These are phyloP conservation scores for Phaeophleospora eucalypticola DNA, from an alignment of 2,329 filamentous ascomycete genomes.

Conservation along the genomic window DNA sequence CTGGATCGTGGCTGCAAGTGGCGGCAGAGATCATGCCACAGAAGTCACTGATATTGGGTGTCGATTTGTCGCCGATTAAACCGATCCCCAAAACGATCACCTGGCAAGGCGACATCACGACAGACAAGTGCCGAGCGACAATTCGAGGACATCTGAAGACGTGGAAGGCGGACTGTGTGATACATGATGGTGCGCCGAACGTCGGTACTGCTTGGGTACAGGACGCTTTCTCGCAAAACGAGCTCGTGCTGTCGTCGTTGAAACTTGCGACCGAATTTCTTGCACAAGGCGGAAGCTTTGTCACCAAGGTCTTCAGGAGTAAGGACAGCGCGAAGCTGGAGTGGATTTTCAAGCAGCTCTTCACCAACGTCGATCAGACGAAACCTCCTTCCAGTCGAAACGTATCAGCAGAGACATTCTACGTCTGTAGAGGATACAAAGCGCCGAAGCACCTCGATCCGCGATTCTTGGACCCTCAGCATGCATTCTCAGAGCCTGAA, in stretches of 20 bases:
- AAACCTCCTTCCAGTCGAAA: slow-evolving; percentile 95
- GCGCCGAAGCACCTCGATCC: slow-evolving; percentile 91
- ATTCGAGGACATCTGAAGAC: slow-evolving; percentile 88
- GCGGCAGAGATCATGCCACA: slow-evolving; percentile 91
- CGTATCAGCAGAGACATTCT: slow-evolving; percentile 97
- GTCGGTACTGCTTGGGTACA: slow-evolving; percentile 98
- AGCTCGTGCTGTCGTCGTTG: slow-evolving; percentile 83
- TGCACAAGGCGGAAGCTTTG: slow-evolving; percentile 82
- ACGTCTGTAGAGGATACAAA: slow-evolving; percentile 92
- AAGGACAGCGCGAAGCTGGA: slow-evolving; percentile 95
- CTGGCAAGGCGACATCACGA: slow-evolving; percentile 97
- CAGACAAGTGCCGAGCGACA: slow-evolving; percentile 88
- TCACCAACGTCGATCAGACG: slow-evolving; percentile 90
- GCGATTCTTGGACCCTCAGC: slow-evolving; percentile 80
- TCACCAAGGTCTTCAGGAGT: slow-evolving; percentile 94
- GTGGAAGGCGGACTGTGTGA: slow-evolving; percentile 90
- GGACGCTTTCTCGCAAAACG: slow-evolving; percentile 96
- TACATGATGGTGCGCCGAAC: slow-evolving; percentile 96
- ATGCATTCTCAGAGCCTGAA: slow-evolving; percentile 88
- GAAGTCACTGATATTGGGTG: slow-evolving; percentile 85
- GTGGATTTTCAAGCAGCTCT: slow-evolving; percentile 97
- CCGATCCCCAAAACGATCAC: slow-evolving; percentile 89
- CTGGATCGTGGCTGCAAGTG: slow-evolving; percentile 95
- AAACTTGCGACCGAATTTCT: slow-evolving; percentile 94
- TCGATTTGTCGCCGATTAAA: slow-evolving; percentile 93